Conservation (phyloP, 2,329 filamentous ascomycete genomes). For the Canariomyces notabilis region DNA sequence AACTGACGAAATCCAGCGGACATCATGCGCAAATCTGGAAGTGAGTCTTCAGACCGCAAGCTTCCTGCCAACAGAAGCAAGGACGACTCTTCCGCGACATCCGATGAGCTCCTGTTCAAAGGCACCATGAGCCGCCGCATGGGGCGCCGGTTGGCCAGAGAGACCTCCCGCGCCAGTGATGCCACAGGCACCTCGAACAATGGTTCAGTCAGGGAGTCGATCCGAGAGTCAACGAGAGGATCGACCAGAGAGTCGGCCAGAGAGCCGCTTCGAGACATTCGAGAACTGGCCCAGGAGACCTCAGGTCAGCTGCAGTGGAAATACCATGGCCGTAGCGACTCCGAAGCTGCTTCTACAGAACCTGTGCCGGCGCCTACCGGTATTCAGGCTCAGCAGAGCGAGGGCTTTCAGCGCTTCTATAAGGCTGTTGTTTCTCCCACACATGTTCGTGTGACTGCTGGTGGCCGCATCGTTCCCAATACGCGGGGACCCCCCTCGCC, state of each 20-base stretch:
- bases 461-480: conserved; percentile 63
- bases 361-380: conserved; percentile 51
- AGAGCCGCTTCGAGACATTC: background rate
- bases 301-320: conserved; percentile 33
- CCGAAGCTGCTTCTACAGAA: conserved; percentile 39
- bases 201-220: conserved; percentile 11
- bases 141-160: conserved; percentile 12
- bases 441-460: conserved; percentile 62
- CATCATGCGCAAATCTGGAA: conserved; percentile 25
- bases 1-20: conserved; percentile 19
- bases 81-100: conserved; percentile 32
- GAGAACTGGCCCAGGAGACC: conserved; percentile 7
- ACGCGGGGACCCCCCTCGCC: conserved; percentile 51
- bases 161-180: conserved; percentile 13
- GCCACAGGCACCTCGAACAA: no score
- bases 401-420: conserved; percentile 65
- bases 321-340: conserved; percentile 42
- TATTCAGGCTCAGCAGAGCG: conserved; percentile 50
- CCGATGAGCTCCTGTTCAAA: conserved; percentile 36
- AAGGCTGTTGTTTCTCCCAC: conserved; percentile 64
- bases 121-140: conserved; percentile 30
- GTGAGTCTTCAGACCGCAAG: conserved; percentile 16
- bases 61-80: conserved; percentile 21
- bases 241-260: background rate
- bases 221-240: conserved; percentile 6